Evolutionary conservation across 2,329 filamentous ascomycete species (phyloP), one percentile per base, ranked within the genome.

Genomic region (Fusarium albidum): DNA sequence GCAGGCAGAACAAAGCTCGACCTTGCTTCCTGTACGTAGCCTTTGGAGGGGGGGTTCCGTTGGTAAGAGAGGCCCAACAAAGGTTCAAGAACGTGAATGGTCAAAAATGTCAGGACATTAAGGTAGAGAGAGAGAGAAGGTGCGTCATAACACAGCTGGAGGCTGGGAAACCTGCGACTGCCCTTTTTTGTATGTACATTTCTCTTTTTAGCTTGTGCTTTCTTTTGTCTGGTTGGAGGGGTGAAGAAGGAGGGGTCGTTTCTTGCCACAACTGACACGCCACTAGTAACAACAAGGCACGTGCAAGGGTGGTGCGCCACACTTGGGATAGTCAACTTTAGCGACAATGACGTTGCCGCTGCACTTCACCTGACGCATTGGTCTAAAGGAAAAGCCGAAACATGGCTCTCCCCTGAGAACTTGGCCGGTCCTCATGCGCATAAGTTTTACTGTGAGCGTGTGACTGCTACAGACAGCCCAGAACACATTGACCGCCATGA

Each of bases 111-210:
- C 7, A 21, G 9, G 15, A 35, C 33, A 18, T 32, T 32, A 55
- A 40, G 39, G n/a, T 50, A 52, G 43, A 52, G 21, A 45, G 35
- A 45, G 39, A 48, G 39, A 47, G 47, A 56, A 37, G 32, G 52
- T 68, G 65, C 65, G 65, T 68, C 65, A 68, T 68, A 66, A 65
- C 63, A 66, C n/a, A 43, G 44, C 18, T 47, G 33, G 37, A 29
- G 33, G 32, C 34, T 32, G 29, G 31, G 27, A 51, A 62, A 48
- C 33, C 61, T 17, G 39, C 42, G 52, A 52, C 35, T 56, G 53
- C 46, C 54, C 42, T 60, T 59, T 56, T 58, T 47, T 60, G 40
- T 64, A 52, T 65, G 57, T 64, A 65, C 59, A 52, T 49, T 61
- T 48, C 15, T 25, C 39, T 43, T 32, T 33, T 32, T 33, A 14